Percentiles rank a stretch among this genome's conserved stretches.
phyloP scores from a whole-genome alignment of 148 eudicot species.

The Diospyros kaki region DNA sequence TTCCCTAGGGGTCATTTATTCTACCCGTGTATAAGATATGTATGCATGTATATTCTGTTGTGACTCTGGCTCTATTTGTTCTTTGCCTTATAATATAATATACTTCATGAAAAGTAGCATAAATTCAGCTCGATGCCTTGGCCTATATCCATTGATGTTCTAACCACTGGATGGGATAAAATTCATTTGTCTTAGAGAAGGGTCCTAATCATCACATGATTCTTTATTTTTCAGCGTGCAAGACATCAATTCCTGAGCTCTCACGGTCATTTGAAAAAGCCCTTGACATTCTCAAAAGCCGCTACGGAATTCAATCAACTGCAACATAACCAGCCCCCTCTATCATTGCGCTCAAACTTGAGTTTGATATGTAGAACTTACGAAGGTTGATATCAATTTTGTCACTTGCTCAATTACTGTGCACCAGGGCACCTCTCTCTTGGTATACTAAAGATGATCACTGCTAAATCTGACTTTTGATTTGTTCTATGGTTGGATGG shows the following conservation, averaged over 20 bases:
- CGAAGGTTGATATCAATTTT: conserved; percentile 2
- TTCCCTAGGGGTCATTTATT: neutral
- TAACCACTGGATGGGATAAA: neutral
- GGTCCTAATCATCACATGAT: neutral
- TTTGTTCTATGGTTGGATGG: neutral
- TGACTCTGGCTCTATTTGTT: no score
- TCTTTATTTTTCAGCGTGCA: conserved; percentile 48
- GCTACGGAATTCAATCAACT: conserved; percentile 47
- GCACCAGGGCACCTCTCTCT: neutral
- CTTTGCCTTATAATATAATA: neutral
- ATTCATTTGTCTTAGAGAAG: neutral
- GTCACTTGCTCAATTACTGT: neutral
- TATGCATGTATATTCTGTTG: neutral
- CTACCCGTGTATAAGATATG: no score
- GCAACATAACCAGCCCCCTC: conserved; percentile 6
- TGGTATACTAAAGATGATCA: neutral
- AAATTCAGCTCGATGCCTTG: neutral
- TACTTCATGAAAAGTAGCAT: neutral
- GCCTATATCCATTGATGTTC: neutral
- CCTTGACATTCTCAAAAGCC: conserved; percentile 56
- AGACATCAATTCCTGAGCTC: conserved; percentile 67
- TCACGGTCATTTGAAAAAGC: conserved; percentile 57
- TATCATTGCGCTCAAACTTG: neutral
- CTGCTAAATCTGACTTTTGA: neutral
- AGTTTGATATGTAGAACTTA: neutral